Conservation (phyloP, 306 rosid genomes). For the Acacia melanoxylon region DNA sequence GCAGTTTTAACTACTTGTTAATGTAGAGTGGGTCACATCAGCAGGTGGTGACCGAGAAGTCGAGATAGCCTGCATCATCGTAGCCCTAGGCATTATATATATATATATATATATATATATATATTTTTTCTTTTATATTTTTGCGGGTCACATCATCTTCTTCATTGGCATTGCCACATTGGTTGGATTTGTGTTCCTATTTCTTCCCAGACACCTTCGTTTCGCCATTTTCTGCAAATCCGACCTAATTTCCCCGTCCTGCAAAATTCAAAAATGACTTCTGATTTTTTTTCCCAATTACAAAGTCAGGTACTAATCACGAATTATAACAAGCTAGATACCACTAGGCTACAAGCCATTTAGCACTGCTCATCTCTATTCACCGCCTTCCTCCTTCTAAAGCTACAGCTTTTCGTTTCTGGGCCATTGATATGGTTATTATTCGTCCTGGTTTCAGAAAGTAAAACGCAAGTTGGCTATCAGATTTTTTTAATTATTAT, state of each 20-base stretch:
- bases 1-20: slow-evolving; percentile 55
- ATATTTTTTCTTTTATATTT: background rate
- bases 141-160: slow-evolving; percentile 49
- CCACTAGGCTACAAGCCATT: no score
- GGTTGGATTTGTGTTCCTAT: slow-evolving; percentile 19
- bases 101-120: no score
- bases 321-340: no score
- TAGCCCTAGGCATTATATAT: slow-evolving; percentile 34
- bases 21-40: slow-evolving; percentile 62
- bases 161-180: slow-evolving; percentile 34
- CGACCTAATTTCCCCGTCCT: slow-evolving; percentile 21
- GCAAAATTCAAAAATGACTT: background rate
- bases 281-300: no score
- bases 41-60: slow-evolving; percentile 51
- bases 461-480: background rate
- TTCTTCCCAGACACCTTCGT: background rate
- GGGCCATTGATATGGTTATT: background rate
- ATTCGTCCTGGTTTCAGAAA: background rate
- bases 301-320: no score
- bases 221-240: slow-evolving; percentile 27
- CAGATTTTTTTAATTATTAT: background rate
- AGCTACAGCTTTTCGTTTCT: background rate
- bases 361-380: background rate
- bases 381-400: background rate
- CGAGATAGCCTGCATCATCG: slow-evolving; percentile 39